Conservation (phyloP, 148 eudicot genomes). For the Cornus florida region DNA sequence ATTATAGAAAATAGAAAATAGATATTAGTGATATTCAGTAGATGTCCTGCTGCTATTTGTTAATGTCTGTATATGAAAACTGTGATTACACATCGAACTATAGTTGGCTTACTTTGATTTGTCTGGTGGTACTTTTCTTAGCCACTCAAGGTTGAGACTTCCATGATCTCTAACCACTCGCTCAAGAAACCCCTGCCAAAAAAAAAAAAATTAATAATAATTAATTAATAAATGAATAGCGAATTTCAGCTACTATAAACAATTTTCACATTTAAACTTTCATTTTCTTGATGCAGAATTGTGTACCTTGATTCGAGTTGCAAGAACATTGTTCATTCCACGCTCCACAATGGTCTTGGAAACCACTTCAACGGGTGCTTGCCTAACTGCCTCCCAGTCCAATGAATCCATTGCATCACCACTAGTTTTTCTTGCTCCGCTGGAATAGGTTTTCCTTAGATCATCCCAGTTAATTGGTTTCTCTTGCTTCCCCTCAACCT, state of each 20-base stretch:
- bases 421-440: conserved; percentile 13
- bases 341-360: conserved; percentile 44
- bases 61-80: no score
- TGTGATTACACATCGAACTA: background rate
- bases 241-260: background rate
- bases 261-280: background rate
- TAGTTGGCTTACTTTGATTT: conserved; percentile 58
- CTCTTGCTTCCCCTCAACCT: conserved; percentile 13
- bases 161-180: conserved; percentile 61
- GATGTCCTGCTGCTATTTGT: no score
- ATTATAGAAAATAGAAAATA: no score
- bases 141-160: conserved; percentile 77
- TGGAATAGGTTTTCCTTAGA: conserved; percentile 25
- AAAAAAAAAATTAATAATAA: background rate
- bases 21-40: no score
- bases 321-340: conserved; percentile 59
- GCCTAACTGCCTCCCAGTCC: conserved; percentile 70
- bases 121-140: conserved; percentile 61
- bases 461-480: conserved; percentile 34
- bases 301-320: conserved; percentile 55
- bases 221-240: background rate
- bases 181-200: conserved; percentile 56
- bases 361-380: conserved; percentile 34
- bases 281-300: background rate
- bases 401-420: conserved; percentile 43